Conservation (phyloP, 805 yeast species). For the Candida corydali region DNA sequence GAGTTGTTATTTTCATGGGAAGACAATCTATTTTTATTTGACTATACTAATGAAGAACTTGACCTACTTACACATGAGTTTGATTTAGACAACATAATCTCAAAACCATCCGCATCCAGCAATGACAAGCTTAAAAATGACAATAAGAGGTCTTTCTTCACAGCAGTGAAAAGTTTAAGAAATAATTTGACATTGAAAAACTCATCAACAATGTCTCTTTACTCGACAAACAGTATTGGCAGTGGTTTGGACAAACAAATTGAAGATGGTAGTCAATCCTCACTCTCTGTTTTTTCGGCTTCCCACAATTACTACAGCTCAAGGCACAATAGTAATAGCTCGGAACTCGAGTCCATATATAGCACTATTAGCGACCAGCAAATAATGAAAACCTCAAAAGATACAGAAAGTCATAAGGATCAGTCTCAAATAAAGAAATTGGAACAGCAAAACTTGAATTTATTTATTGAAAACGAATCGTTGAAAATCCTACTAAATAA, state of each 20-base stretch:
- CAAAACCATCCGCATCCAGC: neutral
- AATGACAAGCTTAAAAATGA: neutral
- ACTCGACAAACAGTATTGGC: conserved; percentile 3
- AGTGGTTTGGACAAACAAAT: neutral
- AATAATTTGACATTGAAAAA: conserved; percentile 14
- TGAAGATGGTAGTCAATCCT: conserved; percentile 7
- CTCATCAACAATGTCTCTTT: conserved; percentile 9
- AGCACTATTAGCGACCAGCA: conserved; percentile 18
- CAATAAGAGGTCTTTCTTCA: neutral
- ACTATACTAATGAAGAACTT: neutral
- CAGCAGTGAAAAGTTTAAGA: conserved; percentile 23
- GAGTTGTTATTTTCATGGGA: conserved; percentile 34
- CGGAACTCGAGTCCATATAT: conserved; percentile 25
- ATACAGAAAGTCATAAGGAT: conserved; percentile 10
- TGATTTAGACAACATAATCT: neutral
- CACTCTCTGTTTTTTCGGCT: conserved; percentile 13
- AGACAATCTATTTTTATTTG: conserved; percentile 21
- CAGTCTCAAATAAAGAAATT: neutral
- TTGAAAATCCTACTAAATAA: conserved; percentile 23
- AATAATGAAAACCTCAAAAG: conserved; percentile 2
- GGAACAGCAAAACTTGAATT: conserved; percentile 7
- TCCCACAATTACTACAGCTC: neutral
- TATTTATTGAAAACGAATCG: conserved; percentile 21
- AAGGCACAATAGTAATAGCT: conserved; percentile 6
- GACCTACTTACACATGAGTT: conserved; percentile 2